Conservation (phyloP, 148 eudicot genomes). For the Nepenthes gracilis region DNA sequence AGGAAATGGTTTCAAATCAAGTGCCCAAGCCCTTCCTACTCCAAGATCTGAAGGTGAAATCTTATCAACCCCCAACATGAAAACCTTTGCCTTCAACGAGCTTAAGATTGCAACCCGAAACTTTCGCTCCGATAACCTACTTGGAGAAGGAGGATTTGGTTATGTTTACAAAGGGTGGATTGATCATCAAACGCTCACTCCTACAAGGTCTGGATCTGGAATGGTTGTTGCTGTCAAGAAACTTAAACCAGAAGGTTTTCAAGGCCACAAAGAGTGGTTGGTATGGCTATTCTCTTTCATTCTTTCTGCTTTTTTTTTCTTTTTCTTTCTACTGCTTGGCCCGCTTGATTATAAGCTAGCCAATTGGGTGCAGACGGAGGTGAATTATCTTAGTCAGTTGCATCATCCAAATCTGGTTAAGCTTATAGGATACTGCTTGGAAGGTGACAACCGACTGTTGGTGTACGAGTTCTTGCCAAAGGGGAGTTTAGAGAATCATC, state of each 20-base stretch:
- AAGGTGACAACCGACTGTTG: slow-evolving; percentile 29
- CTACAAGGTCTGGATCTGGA: slow-evolving; percentile 27
- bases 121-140: slow-evolving; percentile 26
- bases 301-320: slow-evolving; percentile 5
- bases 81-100: slow-evolving; percentile 18
- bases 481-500: not conserved
- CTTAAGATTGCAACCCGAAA: slow-evolving; percentile 23
- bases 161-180: slow-evolving; percentile 35
- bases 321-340: not conserved
- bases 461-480: slow-evolving; percentile 31
- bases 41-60: slow-evolving; percentile 37
- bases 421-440: slow-evolving; percentile 8
- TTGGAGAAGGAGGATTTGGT: slow-evolving; percentile 37
- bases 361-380: slow-evolving; percentile 26
- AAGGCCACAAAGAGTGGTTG: slow-evolving; percentile 36
- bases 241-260: slow-evolving; percentile 27
- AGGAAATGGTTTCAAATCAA: too few species aligned
- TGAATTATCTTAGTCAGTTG: slow-evolving; percentile 28
- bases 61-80: slow-evolving; percentile 15
- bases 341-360: not conserved
- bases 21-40: slow-evolving; percentile 16
- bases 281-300: slow-evolving; percentile 6
- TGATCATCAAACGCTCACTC: slow-evolving; percentile 20
- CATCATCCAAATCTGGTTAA: slow-evolving; percentile 27
- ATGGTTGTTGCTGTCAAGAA: slow-evolving; percentile 29